phyloP scores from a whole-genome alignment of 257 asterid genomes.

The Ballota nigra region DNA sequence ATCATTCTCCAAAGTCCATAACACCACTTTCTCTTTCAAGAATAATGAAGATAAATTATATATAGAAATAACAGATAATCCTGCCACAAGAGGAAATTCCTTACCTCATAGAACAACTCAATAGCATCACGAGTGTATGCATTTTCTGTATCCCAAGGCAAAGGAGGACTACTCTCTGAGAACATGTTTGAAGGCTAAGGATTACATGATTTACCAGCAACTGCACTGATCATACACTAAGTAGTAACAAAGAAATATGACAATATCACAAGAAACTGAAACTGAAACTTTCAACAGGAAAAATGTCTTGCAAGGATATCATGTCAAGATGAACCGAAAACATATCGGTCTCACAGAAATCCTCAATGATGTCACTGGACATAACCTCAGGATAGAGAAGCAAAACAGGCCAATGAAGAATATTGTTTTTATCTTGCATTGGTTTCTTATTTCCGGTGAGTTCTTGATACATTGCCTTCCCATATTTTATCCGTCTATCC shows the following conservation, averaged over 20 bases:
- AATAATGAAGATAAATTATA: not conserved
- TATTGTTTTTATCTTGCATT: slow-evolving; percentile 56
- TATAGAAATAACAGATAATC: not conserved
- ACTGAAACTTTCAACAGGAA: slow-evolving; percentile 4
- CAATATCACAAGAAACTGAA: not conserved
- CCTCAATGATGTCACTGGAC: slow-evolving; percentile 94
- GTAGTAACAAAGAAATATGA: not conserved
- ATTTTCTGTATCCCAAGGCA: slow-evolving; percentile 77
- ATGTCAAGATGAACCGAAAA: slow-evolving; percentile 74
- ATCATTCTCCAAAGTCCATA: not conserved
- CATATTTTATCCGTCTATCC: slow-evolving; percentile 64
- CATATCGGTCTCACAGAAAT: slow-evolving; percentile 86
- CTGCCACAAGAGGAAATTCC: slow-evolving; percentile 12
- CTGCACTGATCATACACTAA: not conserved
- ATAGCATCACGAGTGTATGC: slow-evolving; percentile 76
- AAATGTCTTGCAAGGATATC: slow-evolving; percentile 62
- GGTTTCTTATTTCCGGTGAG: slow-evolving; percentile 81
- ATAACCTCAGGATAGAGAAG: slow-evolving; percentile 84
- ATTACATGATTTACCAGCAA: slow-evolving; percentile 26
- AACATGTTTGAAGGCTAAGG: slow-evolving; percentile 86
- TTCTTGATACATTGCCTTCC: slow-evolving; percentile 83
- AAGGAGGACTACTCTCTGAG: slow-evolving; percentile 70
- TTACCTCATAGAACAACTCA: slow-evolving; percentile 92
- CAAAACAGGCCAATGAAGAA: slow-evolving; percentile 93
- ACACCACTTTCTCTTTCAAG: not conserved